phyloP scores from a whole-genome alignment of 2,329 filamentous ascomycete genomes.

The Aureobasidium leucospermi region DNA sequence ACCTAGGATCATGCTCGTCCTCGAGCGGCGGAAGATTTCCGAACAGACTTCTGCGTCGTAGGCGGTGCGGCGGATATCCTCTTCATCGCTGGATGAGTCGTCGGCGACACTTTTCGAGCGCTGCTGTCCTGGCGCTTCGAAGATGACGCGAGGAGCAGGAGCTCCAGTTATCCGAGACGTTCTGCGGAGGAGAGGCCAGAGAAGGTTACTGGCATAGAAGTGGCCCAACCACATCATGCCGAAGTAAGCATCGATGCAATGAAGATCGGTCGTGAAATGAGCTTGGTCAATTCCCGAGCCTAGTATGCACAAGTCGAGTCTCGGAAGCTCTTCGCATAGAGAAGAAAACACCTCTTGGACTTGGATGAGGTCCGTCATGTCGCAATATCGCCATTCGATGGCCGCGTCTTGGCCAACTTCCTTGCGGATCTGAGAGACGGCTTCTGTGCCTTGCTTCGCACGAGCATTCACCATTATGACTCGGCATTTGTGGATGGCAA shows the following conservation, averaged over 20 bases:
- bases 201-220: constrained; percentile 36
- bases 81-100: constrained; percentile 2
- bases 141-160: constrained; percentile 34
- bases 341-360: constrained; percentile 33
- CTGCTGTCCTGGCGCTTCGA: constrained; percentile 38
- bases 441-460: constrained; percentile 33
- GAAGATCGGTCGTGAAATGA: constrained; percentile 30
- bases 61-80: background rate
- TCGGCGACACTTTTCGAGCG: background rate
- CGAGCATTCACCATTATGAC: constrained; percentile 27
- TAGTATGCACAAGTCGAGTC: constrained; percentile 38
- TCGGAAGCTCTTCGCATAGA: constrained; percentile 29
- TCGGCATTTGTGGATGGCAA: constrained; percentile 18
- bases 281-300: constrained; percentile 39
- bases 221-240: constrained; percentile 40
- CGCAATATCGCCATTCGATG: constrained; percentile 37
- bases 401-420: constrained; percentile 20
- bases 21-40: constrained; percentile 7
- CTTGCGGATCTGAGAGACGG: constrained; percentile 29
- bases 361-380: constrained; percentile 34
- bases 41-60: constrained; percentile 1
- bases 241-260: constrained; percentile 35
- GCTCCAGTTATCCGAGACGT: constrained; percentile 32
- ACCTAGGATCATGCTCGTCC: constrained; percentile 1
- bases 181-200: constrained; percentile 38